These are phyloP conservation scores for Picocystis salinarum DNA, from an alignment of 139 green algal species.

Conservation along the genomic window DNA sequence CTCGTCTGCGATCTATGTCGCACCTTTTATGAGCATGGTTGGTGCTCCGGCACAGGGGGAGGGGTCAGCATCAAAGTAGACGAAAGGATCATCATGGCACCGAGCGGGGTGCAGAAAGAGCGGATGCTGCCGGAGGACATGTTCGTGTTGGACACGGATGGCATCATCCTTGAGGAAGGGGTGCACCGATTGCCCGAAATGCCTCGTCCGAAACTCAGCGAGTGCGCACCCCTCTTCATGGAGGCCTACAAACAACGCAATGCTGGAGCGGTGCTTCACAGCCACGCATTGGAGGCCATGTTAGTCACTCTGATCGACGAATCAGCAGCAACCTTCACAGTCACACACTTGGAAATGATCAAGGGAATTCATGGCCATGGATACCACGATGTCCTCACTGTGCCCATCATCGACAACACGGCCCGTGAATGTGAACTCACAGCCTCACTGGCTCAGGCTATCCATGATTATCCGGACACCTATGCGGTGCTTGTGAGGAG, in stretches of 20 bases:
- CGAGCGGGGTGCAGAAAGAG: constrained; percentile 75
- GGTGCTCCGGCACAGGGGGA: constrained; percentile 64
- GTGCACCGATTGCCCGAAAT: constrained; percentile 6
- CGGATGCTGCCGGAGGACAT: constrained; percentile 79
- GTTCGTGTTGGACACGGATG: constrained; percentile 68
- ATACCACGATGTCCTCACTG: constrained; percentile 61
- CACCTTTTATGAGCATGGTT: constrained; percentile 57
- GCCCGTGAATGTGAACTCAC: constrained; percentile 87
- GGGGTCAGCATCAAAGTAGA: constrained; percentile 65
- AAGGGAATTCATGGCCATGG: constrained; percentile 62
- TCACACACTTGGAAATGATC: constrained; percentile 93
- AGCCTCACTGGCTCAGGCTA: constrained; percentile 55
- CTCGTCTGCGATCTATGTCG: constrained; percentile 67
- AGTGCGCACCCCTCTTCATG: constrained; percentile 72
- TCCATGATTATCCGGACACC: constrained; percentile 53
- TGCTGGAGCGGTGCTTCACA: constrained; percentile 81
- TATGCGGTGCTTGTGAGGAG: constrained; percentile 62
- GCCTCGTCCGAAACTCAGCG: constrained; percentile 60
- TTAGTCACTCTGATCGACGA: constrained; percentile 74
- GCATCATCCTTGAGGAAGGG: constrained; percentile 40
- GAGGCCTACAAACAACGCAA: constrained; percentile 73
- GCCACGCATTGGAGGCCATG: constrained; percentile 59
- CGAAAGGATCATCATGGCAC: constrained; percentile 57
- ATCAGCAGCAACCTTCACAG: constrained; percentile 44
- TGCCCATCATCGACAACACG: constrained; percentile 96